A percentile compares a stretch with the other conserved stretches of the same genome.
Conservation (phyloP, 148 eudicot genomes). For the Euryodendron excelsum region DNA sequence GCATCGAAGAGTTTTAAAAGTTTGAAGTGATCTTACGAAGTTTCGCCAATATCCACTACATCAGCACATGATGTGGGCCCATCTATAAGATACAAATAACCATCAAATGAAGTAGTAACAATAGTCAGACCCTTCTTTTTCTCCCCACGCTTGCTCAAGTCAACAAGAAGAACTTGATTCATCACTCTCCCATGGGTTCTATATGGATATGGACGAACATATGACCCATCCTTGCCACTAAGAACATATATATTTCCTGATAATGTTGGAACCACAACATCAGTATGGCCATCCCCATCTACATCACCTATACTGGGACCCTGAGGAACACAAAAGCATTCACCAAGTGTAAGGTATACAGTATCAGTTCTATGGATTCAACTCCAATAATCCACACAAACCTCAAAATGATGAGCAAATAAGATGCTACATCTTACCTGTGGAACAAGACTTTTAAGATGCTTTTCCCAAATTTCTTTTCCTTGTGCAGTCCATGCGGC, state of each 20-base stretch:
- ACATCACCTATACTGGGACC: slow-evolving; percentile 91
- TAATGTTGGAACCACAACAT: slow-evolving; percentile 86
- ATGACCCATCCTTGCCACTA: slow-evolving; percentile 87
- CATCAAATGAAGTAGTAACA: slow-evolving; percentile 95
- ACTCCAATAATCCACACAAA: not conserved
- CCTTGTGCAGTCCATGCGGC: slow-evolving; percentile 99
- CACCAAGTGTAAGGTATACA: no score
- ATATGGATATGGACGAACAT: slow-evolving; percentile 82
- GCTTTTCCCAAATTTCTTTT: slow-evolving; percentile 87
- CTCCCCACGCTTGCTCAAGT: slow-evolving; percentile 78
- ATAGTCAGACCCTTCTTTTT: slow-evolving; percentile 84
- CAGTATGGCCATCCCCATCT: slow-evolving; percentile 97
- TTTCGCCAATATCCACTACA: slow-evolving; percentile 98
- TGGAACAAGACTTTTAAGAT: slow-evolving; percentile 85
- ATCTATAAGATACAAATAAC: slow-evolving; percentile 91
- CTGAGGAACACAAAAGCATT: slow-evolving; percentile 31
- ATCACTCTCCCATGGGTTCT: slow-evolving; percentile 98
- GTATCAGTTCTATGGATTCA: not conserved
- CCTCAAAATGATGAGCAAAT: slow-evolving; percentile 4
- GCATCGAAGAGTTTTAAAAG: not conserved
- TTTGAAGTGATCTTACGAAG: slow-evolving; percentile 63
- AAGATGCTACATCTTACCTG: slow-evolving; percentile 49
- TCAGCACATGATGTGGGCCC: slow-evolving; percentile 97
- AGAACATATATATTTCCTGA: slow-evolving; percentile 93
- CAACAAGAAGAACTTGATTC: slow-evolving; percentile 93